Percentiles rank a stretch among this genome's conserved stretches.
phyloP scores from a whole-genome alignment of 371 early-diverging fungal genomes.

The Dinochytrium kinnereticum region DNA sequence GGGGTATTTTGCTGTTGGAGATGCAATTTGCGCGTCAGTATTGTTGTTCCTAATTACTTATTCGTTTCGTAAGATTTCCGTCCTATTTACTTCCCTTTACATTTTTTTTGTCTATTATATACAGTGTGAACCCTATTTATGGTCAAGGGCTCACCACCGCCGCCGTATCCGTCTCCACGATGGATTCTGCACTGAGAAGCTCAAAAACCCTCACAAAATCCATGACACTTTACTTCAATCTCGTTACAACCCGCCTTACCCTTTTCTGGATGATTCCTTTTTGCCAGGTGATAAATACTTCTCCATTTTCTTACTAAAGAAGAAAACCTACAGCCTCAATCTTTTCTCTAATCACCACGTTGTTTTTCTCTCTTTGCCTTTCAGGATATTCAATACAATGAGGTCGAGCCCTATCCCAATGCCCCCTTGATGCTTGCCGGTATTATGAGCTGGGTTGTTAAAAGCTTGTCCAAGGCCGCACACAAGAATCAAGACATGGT shows the following conservation, averaged over 20 bases:
- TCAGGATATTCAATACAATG: not conserved
- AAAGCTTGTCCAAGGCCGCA: not conserved
- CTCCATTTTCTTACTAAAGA: no score
- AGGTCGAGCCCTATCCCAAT: not conserved
- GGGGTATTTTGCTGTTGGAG: not conserved
- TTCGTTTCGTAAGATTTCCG: no score
- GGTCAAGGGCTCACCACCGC: not conserved
- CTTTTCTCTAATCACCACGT: no score
- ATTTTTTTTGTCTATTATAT: no score
- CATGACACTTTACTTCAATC: not conserved
- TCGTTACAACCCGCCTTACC: not conserved
- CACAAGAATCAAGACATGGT: not conserved
- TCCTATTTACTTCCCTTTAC: not conserved
- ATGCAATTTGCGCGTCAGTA: not conserved
- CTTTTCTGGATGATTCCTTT: not conserved
- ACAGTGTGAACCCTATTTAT: not conserved
- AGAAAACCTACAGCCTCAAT: no score
- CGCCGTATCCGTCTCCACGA: not conserved
- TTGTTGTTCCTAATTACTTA: no score
- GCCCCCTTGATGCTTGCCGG: not conserved
- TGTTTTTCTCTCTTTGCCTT: no score
- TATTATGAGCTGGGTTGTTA: not conserved
- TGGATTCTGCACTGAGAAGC: not conserved
- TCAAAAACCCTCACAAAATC: not conserved
- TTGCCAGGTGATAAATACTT: no score